Evolutionary conservation across 176 grass and related monocot species (phyloP).

Genomic region (Hordeum marinum): DNA sequence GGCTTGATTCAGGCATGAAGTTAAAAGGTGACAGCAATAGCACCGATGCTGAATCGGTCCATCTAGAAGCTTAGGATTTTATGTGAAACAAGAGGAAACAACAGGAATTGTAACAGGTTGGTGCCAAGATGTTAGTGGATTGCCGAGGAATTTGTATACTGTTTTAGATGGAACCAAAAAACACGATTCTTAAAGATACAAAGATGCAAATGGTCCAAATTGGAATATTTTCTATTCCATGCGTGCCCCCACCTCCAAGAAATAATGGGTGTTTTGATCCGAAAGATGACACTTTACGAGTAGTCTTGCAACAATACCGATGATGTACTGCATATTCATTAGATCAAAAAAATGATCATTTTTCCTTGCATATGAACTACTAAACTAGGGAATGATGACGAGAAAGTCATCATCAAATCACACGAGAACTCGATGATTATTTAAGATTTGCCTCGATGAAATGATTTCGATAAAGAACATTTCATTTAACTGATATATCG

Average conservation of each 20-base stretch:
- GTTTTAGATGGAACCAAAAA: no score
- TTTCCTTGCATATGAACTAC: neutral
- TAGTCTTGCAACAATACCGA: neutral
- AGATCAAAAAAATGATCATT: no score
- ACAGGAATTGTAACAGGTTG: no score
- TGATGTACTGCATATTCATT: neutral
- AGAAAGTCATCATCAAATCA: no score
- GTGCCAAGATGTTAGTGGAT: no score
- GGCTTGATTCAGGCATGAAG: neutral
- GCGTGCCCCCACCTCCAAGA: neutral
- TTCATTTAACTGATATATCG: no score
- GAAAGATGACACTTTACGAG: neutral
- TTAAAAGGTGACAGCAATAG: neutral
- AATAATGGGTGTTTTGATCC: neutral
- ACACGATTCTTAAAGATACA: neutral
- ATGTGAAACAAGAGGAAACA: neutral
- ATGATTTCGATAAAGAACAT: no score
- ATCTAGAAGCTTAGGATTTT: neutral
- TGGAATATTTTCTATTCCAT: neutral
- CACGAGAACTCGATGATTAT: no score
- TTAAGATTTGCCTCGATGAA: no score
- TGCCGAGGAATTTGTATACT: no score
- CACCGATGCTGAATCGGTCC: neutral
- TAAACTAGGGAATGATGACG: no score
- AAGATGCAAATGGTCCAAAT: neutral